Evolutionary conservation across 805 yeast species (phyloP).

Genomic region (Pichia insulana): DNA sequence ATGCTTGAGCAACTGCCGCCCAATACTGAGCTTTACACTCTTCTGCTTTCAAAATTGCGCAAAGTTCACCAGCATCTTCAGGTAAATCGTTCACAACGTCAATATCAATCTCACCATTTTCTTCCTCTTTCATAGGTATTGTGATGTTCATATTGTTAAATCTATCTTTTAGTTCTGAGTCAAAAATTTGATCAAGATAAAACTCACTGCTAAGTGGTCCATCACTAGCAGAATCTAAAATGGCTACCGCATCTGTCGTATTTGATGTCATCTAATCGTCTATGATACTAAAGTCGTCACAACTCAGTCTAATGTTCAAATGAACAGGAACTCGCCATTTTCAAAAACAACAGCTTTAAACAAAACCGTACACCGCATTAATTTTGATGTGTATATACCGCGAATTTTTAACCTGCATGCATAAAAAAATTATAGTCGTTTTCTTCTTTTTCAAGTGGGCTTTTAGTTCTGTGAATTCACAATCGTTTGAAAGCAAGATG

Average conservation of each 20-base stretch:
- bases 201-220: conserved; percentile 20
- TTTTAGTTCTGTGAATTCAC: too few species aligned
- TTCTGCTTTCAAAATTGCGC: conserved; percentile 72
- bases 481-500: too few species aligned
- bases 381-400: too few species aligned
- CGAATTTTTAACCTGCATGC: too few species aligned
- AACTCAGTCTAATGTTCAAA: too few species aligned
- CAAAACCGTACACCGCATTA: conserved; percentile 6
- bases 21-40: conserved; percentile 69
- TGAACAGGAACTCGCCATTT: too few species aligned
- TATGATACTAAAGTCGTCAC: too few species aligned
- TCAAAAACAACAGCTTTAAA: neutral
- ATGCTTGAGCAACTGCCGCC: conserved; percentile 77
- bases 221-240: conserved; percentile 9
- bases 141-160: conserved; percentile 22
- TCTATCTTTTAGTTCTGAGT: conserved; percentile 16
- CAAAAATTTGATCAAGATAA: conserved; percentile 18
- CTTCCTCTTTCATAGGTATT: conserved; percentile 59
- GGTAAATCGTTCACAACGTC: conserved; percentile 77
- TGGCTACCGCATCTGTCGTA: neutral
- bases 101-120: conserved; percentile 79
- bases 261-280: conserved; percentile 3
- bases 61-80: conserved; percentile 80
- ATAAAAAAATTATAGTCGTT: too few species aligned
- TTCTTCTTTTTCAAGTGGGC: too few species aligned